Percentiles rank a stretch among this genome's conserved stretches.
These are phyloP conservation scores for Colletotrichum sp. DNA, from an alignment of 2,329 filamentous ascomycete genomes.

Conservation along the genomic window DNA sequence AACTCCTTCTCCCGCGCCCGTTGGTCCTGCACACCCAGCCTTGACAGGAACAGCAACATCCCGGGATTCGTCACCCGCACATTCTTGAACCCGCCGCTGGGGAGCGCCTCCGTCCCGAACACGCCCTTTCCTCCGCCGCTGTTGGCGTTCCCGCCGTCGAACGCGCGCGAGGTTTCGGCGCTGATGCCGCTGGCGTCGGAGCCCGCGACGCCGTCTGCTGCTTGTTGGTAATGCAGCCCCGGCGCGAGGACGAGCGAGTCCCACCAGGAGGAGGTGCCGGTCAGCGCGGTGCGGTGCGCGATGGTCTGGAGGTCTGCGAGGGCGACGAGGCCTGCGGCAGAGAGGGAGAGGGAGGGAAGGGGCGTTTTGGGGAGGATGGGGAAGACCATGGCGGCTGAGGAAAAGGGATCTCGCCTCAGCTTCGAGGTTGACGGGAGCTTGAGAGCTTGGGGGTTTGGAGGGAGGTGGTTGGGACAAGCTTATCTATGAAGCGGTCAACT, in stretches of 20 bases:
- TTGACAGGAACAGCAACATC: constrained; percentile 41
- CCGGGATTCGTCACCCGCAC: constrained; percentile 33
- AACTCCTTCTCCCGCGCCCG: constrained; percentile 33
- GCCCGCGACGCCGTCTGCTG: constrained; percentile 53
- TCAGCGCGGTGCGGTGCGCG: constrained; percentile 59
- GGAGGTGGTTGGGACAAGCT: neutral
- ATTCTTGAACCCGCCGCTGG: neutral
- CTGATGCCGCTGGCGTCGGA: constrained; percentile 34
- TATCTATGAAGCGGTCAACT: neutral
- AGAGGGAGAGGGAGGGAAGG: constrained; percentile 50
- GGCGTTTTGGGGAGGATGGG: constrained; percentile 49
- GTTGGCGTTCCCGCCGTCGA: constrained; percentile 41
- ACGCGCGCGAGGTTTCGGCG: constrained; percentile 52
- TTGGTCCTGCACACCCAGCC: constrained; percentile 24
- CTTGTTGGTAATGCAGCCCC: constrained; percentile 65
- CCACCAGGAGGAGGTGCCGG: constrained; percentile 60
- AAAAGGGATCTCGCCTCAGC: neutral
- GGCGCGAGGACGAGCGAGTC: constrained; percentile 64
- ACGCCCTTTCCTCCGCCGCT: neutral
- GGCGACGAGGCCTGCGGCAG: constrained; percentile 59
- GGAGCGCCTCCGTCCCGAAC: neutral
- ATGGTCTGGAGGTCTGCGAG: constrained; percentile 64
- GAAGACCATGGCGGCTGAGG: constrained; percentile 29
- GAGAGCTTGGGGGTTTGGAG: neutral
- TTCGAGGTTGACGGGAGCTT: neutral